Conservation (phyloP, 2,329 filamentous ascomycete species). For the Orbilia javanica region DNA sequence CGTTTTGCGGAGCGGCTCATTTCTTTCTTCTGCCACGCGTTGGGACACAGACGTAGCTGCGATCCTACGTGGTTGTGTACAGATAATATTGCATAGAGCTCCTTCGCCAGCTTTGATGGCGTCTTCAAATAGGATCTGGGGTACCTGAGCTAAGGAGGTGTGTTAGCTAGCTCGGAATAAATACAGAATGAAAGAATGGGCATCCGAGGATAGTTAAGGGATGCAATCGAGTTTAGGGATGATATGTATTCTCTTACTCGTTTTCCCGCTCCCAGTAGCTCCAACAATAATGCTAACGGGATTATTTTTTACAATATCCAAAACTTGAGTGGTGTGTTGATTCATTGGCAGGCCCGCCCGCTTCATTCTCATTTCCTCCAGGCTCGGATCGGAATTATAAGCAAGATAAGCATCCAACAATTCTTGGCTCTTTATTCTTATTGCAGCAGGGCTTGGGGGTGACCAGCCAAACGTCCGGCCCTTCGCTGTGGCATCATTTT, state of each 20-base stretch:
- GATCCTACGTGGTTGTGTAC: constrained; percentile 69
- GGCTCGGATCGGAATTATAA: constrained; percentile 60
- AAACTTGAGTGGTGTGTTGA: constrained; percentile 63
- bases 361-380: constrained; percentile 62
- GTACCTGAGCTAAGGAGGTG: constrained; percentile 67
- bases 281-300: constrained; percentile 68
- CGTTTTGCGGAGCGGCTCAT: constrained; percentile 65
- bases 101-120: constrained; percentile 65
- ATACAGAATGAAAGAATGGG: too few relatives aligned
- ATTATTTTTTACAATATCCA: constrained; percentile 65
- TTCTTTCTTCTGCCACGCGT: constrained; percentile 68
- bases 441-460: constrained; percentile 43
- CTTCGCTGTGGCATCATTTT: constrained; percentile 2
- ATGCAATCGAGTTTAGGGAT: neutral
- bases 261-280: constrained; percentile 68
- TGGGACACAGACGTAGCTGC: constrained; percentile 68
- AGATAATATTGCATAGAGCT: constrained; percentile 68
- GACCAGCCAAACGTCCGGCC: constrained; percentile 35
- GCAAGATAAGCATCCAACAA: constrained; percentile 59
- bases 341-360: constrained; percentile 66
- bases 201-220: too few relatives aligned
- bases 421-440: constrained; percentile 56
- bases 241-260: constrained; percentile 60
- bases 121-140: constrained; percentile 71
- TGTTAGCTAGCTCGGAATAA: neutral